phyloP scores from a whole-genome alignment of 257 asterid species.

The Linaria vulgaris region DNA sequence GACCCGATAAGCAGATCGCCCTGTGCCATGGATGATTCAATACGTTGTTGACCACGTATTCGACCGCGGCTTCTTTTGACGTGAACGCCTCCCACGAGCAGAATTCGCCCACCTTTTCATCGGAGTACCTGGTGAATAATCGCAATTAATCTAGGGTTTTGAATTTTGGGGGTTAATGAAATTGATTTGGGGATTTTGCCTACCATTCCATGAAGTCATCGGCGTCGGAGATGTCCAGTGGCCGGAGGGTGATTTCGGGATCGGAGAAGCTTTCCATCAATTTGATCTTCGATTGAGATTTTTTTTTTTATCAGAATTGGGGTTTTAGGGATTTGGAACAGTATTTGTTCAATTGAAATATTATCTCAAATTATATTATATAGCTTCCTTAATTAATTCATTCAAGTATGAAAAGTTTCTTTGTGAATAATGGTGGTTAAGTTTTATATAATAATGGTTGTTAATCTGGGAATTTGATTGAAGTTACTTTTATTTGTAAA shows the following conservation, averaged over 20 bases:
- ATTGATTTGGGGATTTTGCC: neutral
- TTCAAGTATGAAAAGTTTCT: too few relatives aligned
- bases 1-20: conserved; percentile 58
- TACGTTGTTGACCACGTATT: conserved; percentile 26
- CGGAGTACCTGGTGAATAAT: conserved; percentile 42
- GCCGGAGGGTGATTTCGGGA: conserved; percentile 52
- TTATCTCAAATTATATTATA: too few relatives aligned
- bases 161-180: too few relatives aligned
- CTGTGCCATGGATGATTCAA: conserved; percentile 56
- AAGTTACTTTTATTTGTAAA: too few relatives aligned
- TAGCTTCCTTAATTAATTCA: too few relatives aligned
- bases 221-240: conserved; percentile 50
- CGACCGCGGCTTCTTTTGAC: conserved; percentile 51
- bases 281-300: neutral
- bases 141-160: too few relatives aligned
- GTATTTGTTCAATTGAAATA: too few relatives aligned
- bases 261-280: conserved; percentile 30
- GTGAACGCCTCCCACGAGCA: conserved; percentile 61
- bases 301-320: neutral
- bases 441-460: too few relatives aligned
- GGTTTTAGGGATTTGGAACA: neutral
- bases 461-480: too few relatives aligned
- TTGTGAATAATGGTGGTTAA: too few relatives aligned
- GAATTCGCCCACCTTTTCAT: conserved; percentile 63
- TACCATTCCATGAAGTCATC: conserved; percentile 60